A percentile compares a stretch with the other conserved stretches of the same genome.
Evolutionary conservation across 1,284 basidiomycete genomes (phyloP).

Genomic region (Cryptococcus jaspeensis): DNA sequence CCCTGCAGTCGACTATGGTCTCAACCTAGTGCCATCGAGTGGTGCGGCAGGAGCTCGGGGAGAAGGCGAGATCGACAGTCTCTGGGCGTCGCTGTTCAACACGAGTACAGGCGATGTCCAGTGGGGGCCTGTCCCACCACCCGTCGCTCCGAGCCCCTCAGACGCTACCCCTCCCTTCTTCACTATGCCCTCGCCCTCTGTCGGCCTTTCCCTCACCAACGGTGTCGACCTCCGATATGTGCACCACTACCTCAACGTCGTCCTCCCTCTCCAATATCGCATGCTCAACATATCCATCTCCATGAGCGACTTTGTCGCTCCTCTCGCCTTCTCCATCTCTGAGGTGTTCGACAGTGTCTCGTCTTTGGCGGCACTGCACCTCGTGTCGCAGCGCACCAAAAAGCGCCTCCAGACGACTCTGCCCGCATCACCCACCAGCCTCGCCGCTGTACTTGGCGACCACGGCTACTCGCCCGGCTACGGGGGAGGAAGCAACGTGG

Average conservation of each 20-base stretch:
- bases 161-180: not conserved
- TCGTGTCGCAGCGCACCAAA: conserved; percentile 17
- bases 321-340: conserved; percentile 20
- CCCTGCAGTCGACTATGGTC: no score
- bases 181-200: conserved; percentile 7
- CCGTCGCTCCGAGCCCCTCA: not conserved
- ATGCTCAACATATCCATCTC: conserved; percentile 21
- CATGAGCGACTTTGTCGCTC: conserved; percentile 21
- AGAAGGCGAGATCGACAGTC: not conserved
- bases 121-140: not conserved
- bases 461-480: not conserved
- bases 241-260: conserved; percentile 31
- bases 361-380: conserved; percentile 25
- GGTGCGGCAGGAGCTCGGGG: no score
- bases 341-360: conserved; percentile 19
- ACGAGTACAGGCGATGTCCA: not conserved
- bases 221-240: conserved; percentile 18
- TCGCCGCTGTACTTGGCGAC: not conserved
- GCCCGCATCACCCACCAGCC: not conserved
- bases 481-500: not conserved
- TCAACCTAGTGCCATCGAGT: no score
- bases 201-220: conserved; percentile 1
- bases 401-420: not conserved
- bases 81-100: conserved; percentile 1
- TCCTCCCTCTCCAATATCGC: conserved; percentile 30